A percentile compares a stretch with the other conserved stretches of the same genome.
phyloP scores from a whole-genome alignment of 129 eudicot species.

The Artemisia argyi region DNA sequence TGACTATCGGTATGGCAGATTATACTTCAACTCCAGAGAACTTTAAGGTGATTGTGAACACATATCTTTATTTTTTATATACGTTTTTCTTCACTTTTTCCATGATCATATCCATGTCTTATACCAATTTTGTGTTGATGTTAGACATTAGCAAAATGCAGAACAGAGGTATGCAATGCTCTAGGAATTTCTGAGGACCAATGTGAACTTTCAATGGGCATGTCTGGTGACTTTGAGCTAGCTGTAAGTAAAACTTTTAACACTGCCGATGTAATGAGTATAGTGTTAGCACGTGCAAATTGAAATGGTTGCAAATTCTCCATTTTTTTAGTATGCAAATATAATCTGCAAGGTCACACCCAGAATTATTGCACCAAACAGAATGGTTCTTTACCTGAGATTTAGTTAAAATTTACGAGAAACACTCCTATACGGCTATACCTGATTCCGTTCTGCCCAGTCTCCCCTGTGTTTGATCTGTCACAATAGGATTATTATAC shows the following conservation, averaged over 20 bases:
- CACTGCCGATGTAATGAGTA: neutral
- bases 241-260: slow-evolving; percentile 58
- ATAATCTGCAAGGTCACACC: no score
- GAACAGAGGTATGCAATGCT: slow-evolving; percentile 71
- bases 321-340: neutral
- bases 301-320: neutral
- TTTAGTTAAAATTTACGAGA: no score
- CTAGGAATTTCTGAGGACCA: slow-evolving; percentile 72
- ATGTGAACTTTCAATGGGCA: slow-evolving; percentile 88
- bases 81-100: neutral
- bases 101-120: neutral
- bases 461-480: no score
- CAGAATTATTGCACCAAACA: no score
- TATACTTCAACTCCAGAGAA: slow-evolving; percentile 96
- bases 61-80: neutral
- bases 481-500: no score
- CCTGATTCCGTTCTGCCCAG: no score
- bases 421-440: no score
- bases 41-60: slow-evolving; percentile 60
- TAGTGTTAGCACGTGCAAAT: neutral
- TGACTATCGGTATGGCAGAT: slow-evolving; percentile 99
- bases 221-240: slow-evolving; percentile 96
- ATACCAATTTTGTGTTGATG: slow-evolving; percentile 24
- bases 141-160: slow-evolving; percentile 78
- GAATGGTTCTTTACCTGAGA: no score